Percentiles rank a stretch among this genome's conserved stretches.
Evolutionary conservation across 345 rosid species (phyloP).

Genomic region (Excoecaria agallocha): DNA sequence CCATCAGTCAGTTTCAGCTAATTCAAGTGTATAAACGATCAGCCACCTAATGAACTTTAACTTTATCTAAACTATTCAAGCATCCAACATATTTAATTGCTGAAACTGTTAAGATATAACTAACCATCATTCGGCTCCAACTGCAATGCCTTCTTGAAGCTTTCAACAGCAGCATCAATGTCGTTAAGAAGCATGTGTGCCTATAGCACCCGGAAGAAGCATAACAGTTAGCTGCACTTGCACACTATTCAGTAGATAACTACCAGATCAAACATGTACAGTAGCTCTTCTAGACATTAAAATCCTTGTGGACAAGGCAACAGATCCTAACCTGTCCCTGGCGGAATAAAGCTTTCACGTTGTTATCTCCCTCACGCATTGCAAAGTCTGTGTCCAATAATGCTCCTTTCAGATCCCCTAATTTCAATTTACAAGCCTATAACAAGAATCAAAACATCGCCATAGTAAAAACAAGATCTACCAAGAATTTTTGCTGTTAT

Average conservation of each 20-base stretch:
- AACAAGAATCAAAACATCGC: constrained; percentile 1
- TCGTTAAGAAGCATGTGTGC: constrained; percentile 92
- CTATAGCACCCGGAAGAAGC: constrained; percentile 32
- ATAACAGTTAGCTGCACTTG: background rate
- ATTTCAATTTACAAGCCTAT: constrained; percentile 84
- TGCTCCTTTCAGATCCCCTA: constrained; percentile 88
- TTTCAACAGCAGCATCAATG: constrained; percentile 89
- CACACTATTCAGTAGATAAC: background rate
- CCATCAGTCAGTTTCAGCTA: constrained; percentile 12
- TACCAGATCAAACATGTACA: no score
- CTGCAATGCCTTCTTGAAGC: constrained; percentile 77
- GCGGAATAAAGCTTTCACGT: constrained; percentile 89
- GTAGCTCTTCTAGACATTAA: no score
- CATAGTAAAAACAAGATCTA: background rate
- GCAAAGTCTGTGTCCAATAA: constrained; percentile 84
- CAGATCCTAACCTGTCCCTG: constrained; percentile 80
- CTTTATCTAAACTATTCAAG: background rate
- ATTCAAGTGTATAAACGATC: background rate
- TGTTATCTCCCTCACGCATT: constrained; percentile 79
- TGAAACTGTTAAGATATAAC: constrained; percentile 5
- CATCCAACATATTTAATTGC: background rate
- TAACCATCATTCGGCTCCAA: constrained; percentile 91
- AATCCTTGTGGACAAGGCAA: constrained; percentile 2
- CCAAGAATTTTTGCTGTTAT: background rate
- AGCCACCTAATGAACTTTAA: no score